Percentiles rank a stretch among this genome's conserved stretches.
Evolutionary conservation across 345 rosid species (phyloP).

Genomic region (Punica granatum): DNA sequence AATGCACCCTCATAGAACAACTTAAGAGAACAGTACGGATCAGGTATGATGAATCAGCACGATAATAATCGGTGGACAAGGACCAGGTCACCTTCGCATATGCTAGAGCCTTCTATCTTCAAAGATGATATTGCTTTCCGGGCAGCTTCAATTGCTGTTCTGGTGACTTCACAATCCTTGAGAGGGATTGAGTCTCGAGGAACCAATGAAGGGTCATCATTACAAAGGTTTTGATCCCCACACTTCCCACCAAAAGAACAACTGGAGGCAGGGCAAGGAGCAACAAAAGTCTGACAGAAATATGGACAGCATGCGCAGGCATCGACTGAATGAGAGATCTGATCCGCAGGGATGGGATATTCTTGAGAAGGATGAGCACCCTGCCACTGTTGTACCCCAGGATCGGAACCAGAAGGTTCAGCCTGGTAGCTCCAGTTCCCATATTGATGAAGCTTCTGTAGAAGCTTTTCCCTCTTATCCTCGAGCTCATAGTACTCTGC

Average conservation of each 20-base stretch:
- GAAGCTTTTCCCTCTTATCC: conserved; percentile 43
- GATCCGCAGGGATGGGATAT: conserved; percentile 15
- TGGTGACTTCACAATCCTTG: conserved; percentile 22
- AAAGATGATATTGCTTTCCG: conserved; percentile 45
- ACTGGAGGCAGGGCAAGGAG: conserved; percentile 28
- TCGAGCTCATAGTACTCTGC: conserved; percentile 57
- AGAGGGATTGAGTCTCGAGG: conserved; percentile 12
- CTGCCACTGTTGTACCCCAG: conserved; percentile 20
- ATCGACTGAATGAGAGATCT: conserved; percentile 19
- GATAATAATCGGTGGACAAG: not conserved
- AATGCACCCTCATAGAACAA: not conserved
- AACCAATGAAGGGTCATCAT: conserved; percentile 9
- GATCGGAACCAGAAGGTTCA: conserved; percentile 27
- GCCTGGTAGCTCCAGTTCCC: conserved; percentile 31
- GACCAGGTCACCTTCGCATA: conserved; percentile 22
- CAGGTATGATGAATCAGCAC: not conserved
- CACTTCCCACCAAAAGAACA: conserved; percentile 23
- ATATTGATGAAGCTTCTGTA: conserved; percentile 37
- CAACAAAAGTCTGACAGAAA: conserved; percentile 20
- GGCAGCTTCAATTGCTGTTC: conserved; percentile 48
- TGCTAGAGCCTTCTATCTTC: conserved; percentile 14
- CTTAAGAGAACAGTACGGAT: not conserved
- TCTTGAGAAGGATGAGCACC: conserved; percentile 22
- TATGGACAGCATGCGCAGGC: conserved; percentile 33
- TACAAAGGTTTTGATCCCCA: conserved; percentile 10